Evolutionary conservation across 495 filamentous ascomycete species (phyloP).

Genomic region (Pyronema omphalodes): DNA sequence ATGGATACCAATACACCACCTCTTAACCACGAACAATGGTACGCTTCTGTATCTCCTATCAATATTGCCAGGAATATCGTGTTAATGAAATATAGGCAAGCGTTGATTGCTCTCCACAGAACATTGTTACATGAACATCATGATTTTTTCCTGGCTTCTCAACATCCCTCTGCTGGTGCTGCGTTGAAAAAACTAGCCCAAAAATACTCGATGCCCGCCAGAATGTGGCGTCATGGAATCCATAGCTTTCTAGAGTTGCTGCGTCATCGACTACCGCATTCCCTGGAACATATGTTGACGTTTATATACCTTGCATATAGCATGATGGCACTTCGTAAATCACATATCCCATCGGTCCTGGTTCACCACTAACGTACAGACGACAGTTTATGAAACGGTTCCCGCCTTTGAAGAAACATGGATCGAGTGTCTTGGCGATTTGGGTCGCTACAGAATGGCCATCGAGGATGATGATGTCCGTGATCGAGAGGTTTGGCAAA

Average conservation of each 20-base stretch:
- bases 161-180: conserved; percentile 49
- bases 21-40: conserved; percentile 46
- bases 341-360: background rate
- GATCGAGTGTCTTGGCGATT: conserved; percentile 77
- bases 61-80: background rate
- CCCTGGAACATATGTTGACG: conserved; percentile 58
- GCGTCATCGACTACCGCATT: conserved; percentile 46
- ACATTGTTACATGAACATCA: conserved; percentile 62
- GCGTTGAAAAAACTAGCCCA: conserved; percentile 40
- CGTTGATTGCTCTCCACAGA: conserved; percentile 50
- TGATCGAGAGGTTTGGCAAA: conserved; percentile 63
- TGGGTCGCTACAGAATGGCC: conserved; percentile 58
- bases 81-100: conserved; percentile 26
- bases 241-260: conserved; percentile 60
- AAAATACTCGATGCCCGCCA: conserved; percentile 61
- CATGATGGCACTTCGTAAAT: conserved; percentile 46
- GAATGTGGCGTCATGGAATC: conserved; percentile 76
- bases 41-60: background rate
- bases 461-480: conserved; percentile 53
- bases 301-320: conserved; percentile 71
- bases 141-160: conserved; percentile 62
- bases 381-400: conserved; percentile 57
- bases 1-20: conserved; percentile 23
- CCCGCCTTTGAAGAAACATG: conserved; percentile 64
- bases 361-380: background rate